Percentiles rank a stretch among this genome's conserved stretches.
These are phyloP conservation scores for Cladobotryum protrusum DNA, from an alignment of 2,329 filamentous ascomycete species.

Conservation along the genomic window DNA sequence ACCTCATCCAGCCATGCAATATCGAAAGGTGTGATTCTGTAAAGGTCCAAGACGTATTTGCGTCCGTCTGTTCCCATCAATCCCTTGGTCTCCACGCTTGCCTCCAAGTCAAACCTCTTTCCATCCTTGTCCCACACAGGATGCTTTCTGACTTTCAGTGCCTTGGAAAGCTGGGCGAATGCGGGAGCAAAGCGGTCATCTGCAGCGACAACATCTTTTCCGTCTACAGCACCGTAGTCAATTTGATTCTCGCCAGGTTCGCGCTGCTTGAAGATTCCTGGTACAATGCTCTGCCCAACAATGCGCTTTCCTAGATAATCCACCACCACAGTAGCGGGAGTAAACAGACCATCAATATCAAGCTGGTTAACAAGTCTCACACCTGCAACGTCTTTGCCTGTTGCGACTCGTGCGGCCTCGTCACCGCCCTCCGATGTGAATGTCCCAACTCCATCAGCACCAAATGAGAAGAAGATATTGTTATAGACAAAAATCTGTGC, in stretches of 20 bases:
- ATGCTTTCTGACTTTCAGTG: constrained; percentile 88
- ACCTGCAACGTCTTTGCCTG: constrained; percentile 91
- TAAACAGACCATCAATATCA: constrained; percentile 90
- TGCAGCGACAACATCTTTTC: constrained; percentile 88
- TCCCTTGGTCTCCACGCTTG: constrained; percentile 96
- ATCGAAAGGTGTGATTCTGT: constrained; percentile 89
- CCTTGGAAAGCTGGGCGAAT: constrained; percentile 86
- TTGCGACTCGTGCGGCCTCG: constrained; percentile 90
- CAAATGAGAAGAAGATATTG: constrained; percentile 99
- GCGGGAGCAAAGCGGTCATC: constrained; percentile 78
- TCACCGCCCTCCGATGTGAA: constrained; percentile 96
- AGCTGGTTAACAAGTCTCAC: constrained; percentile 95
- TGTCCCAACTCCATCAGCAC: constrained; percentile 92
- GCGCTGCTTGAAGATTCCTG: constrained; percentile 97
- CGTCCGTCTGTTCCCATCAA: constrained; percentile 93
- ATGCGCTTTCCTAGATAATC: constrained; percentile 97
- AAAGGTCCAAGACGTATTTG: constrained; percentile 96
- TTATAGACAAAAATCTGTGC: constrained; percentile 99
- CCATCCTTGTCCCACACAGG: constrained; percentile 96
- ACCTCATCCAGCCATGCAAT: constrained; percentile 83
- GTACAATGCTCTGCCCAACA: constrained; percentile 95
- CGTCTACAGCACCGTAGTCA: constrained; percentile 96
- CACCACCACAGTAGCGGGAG: constrained; percentile 89
- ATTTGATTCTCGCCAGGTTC: constrained; percentile 98
- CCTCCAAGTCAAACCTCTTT: constrained; percentile 83